Conservation (phyloP, 257 asterid species). For the Cinchona pubescens region DNA sequence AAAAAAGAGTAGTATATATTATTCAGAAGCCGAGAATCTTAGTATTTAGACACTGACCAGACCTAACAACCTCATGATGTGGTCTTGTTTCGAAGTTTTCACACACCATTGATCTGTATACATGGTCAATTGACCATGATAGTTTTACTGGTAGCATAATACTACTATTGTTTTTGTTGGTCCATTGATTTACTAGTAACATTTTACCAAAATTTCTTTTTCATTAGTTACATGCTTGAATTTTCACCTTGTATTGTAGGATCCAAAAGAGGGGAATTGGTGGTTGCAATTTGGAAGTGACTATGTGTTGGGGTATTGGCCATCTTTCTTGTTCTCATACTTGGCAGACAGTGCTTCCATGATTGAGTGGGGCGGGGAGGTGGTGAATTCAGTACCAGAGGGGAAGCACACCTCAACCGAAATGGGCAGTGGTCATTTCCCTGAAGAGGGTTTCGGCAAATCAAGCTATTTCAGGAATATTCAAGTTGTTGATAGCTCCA, state of each 20-base stretch:
- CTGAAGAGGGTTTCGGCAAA: constrained; percentile 83
- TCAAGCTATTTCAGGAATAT: constrained; percentile 82
- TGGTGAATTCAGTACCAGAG: constrained; percentile 66
- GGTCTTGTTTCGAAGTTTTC: constrained; percentile 16
- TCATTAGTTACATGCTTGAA: neutral
- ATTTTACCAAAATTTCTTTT: neutral
- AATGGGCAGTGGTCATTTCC: constrained; percentile 90
- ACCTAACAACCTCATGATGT: constrained; percentile 13
- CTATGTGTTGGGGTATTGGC: constrained; percentile 85
- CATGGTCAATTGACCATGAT: too few species aligned
- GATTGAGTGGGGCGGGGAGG: constrained; percentile 95
- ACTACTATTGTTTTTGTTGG: too few species aligned
- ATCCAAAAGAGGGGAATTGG: constrained; percentile 86
- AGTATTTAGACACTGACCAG: constrained; percentile 18
- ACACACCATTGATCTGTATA: constrained; percentile 10
- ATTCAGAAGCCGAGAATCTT: constrained; percentile 41
- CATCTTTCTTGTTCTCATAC: constrained; percentile 84
- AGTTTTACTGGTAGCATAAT: too few species aligned
- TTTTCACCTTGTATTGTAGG: constrained; percentile 39
- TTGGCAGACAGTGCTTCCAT: constrained; percentile 76
- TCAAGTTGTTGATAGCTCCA: constrained; percentile 74
- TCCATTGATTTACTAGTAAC: too few species aligned
- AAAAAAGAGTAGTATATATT: constrained; percentile 24
- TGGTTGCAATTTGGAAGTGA: constrained; percentile 93
- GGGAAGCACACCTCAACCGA: constrained; percentile 81